Evolutionary conservation across 805 yeast genomes (phyloP).

Genomic region (Sugiyamaella smithiae): DNA sequence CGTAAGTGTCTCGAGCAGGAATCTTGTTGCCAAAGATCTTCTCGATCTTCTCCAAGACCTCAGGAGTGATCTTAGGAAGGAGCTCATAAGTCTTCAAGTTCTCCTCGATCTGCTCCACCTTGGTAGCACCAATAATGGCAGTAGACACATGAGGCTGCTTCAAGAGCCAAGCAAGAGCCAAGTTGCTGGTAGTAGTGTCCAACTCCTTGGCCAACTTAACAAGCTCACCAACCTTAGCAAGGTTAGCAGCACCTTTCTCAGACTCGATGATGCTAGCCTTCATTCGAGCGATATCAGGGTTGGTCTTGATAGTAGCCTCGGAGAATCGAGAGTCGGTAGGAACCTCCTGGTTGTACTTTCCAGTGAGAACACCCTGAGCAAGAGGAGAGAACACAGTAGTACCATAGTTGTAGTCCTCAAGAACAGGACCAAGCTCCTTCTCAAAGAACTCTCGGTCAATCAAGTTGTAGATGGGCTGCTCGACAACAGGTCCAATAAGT

Average conservation of each 20-base stretch:
- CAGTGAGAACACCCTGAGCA: constrained; percentile 31
- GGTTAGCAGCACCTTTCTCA: constrained; percentile 22
- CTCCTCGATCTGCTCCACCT: constrained; percentile 25
- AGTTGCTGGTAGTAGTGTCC: constrained; percentile 26
- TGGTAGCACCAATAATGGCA: constrained; percentile 26
- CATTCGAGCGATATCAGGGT: constrained; percentile 11
- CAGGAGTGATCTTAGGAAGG: constrained; percentile 25
- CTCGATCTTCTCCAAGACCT: constrained; percentile 24
- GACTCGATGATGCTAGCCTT: constrained; percentile 15
- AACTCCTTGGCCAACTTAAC: constrained; percentile 23
- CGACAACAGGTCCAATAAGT: constrained; percentile 32
- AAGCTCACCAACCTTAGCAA: constrained; percentile 25
- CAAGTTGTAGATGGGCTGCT: constrained; percentile 31
- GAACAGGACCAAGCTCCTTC: constrained; percentile 29
- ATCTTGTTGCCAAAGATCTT: constrained; percentile 27
- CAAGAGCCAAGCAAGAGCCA: constrained; percentile 30
- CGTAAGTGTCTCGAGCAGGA: constrained; percentile 7
- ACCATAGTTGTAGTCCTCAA: constrained; percentile 30
- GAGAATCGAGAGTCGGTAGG: constrained; percentile 24
- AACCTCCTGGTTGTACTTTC: constrained; percentile 29
- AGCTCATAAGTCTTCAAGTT: constrained; percentile 26
- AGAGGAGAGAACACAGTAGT: constrained; percentile 32
- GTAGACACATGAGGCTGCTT: constrained; percentile 27
- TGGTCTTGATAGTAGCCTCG: constrained; percentile 11
- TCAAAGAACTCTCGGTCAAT: constrained; percentile 29